Evolutionary conservation across 139 green algal genomes (phyloP), one percentile per base, ranked within the genome.

Genomic region (Coccomyxa sp.): DNA sequence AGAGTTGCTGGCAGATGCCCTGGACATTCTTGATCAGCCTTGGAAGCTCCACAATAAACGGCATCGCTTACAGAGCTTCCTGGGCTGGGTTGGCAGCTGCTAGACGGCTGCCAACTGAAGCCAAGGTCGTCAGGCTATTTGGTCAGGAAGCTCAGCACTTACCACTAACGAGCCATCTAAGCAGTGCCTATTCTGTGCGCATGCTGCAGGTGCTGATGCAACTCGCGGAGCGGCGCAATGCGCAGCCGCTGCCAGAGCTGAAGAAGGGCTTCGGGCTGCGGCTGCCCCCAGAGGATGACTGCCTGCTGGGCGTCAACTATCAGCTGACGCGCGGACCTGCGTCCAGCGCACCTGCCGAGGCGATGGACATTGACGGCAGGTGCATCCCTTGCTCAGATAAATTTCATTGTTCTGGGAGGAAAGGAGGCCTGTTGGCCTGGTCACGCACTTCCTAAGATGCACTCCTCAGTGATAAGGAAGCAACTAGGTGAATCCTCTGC

Each of bases 171-270:
- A 51, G 3, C 38, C 38, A 51, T 51, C 10, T 4, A 66, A n/a
- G 13, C 21, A 71, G 18, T 75, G 45, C 13, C 58, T 14, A 14
- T 17, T 10, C 31, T 27, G 25, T 58, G n/a, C 74, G 38, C 38
- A 51, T 51, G 38, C 31, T 71, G 23, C 84, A 87, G 84, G 81
- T 84, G 25, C 32, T 91, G 51, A 51, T 58, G 0, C 76, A 81
- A 32, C 80, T 94, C 14, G 88, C 90, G 18, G 81, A 82, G 16
- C n/a, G 67, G 45, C 79, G 85, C 38, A 95, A 95, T 80, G 83
- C 68, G 30, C 45, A 80, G 59, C 67, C 80, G 27, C 82, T 95
- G n/a, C 91, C 91, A 12, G 84, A 88, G 45, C 15, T 38, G 9
- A 82, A 25, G 11, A 23, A n/a, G 9, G 60, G 81, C 51, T 76